These are phyloP conservation scores for Boletus pseudo-olivaceus DNA, from an alignment of 768 basidiomycete species.

Conservation along the genomic window DNA sequence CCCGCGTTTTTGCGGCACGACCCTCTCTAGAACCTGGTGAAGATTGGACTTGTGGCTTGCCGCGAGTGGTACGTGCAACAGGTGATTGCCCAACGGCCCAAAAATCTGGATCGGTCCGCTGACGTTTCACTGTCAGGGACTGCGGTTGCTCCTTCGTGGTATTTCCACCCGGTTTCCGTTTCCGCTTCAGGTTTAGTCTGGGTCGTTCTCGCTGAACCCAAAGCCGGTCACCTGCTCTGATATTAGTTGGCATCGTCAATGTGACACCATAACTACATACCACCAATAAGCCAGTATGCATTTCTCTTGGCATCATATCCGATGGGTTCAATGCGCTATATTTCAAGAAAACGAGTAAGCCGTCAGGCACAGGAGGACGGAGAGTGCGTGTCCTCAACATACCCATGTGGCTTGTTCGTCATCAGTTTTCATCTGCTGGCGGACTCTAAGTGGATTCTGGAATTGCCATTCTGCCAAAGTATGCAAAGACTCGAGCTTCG, in stretches of 20 bases:
- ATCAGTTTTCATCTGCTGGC: constrained; percentile 72
- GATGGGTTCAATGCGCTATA: constrained; percentile 78
- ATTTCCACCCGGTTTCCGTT: constrained; percentile 34
- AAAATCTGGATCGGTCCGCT: constrained; percentile 13
- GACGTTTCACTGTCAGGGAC: constrained; percentile 24
- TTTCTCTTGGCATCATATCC: constrained; percentile 78
- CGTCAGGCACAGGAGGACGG: neutral
- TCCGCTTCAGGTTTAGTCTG: constrained; percentile 42
- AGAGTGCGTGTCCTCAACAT: constrained; percentile 23
- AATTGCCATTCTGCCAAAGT: constrained; percentile 84
- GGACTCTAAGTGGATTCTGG: constrained; percentile 66
- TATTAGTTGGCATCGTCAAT: neutral
- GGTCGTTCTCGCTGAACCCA: constrained; percentile 80
- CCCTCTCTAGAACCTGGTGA: constrained; percentile 42
- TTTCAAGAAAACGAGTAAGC: constrained; percentile 1
- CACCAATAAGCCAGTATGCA: constrained; percentile 84
- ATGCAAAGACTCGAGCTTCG: constrained; percentile 73
- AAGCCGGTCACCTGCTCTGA: constrained; percentile 63
- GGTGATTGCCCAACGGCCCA: constrained; percentile 4
- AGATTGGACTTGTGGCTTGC: constrained; percentile 8
- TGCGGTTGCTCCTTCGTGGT: constrained; percentile 19
- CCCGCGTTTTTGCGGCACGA: constrained; percentile 67
- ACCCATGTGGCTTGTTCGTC: constrained; percentile 81
- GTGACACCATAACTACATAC: constrained; percentile 33
- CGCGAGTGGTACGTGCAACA: constrained; percentile 10